Evolutionary conservation across 2,329 filamentous ascomycete species (phyloP).

Genomic region (Fusarium sp.): DNA sequence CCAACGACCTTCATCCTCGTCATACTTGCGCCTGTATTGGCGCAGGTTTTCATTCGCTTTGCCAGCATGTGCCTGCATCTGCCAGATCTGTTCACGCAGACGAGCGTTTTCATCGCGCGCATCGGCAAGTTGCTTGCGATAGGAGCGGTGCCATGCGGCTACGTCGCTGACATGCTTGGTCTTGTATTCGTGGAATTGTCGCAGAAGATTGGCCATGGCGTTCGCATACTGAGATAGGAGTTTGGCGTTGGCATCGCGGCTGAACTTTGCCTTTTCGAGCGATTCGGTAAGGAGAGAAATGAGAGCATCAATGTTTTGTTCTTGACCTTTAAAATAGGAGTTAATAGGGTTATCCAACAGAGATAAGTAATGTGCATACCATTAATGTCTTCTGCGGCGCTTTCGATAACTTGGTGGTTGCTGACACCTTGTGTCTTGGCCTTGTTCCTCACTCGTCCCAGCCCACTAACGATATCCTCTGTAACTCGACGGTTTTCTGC

Average conservation of each 20-base stretch:
- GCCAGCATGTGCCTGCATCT: constrained; percentile 71
- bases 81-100: constrained; percentile 73
- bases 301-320: constrained; percentile 69
- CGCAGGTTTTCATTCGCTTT: constrained; percentile 69
- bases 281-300: constrained; percentile 71
- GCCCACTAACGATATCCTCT: constrained; percentile 72
- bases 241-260: constrained; percentile 69
- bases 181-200: constrained; percentile 75
- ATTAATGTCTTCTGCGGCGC: constrained; percentile 67
- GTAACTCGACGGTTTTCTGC: constrained; percentile 70
- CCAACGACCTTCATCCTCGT: constrained; percentile 67
- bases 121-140: constrained; percentile 73
- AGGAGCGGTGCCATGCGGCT: constrained; percentile 73
- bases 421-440: constrained; percentile 63
- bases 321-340: constrained; percentile 59
- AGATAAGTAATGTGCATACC: constrained; percentile 53
- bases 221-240: constrained; percentile 69
- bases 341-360: background rate
- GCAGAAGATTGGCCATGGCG: constrained; percentile 67
- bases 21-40: constrained; percentile 66
- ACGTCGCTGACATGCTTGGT: constrained; percentile 71
- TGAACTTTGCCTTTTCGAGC: constrained; percentile 70
- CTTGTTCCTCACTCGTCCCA: constrained; percentile 69
- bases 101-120: constrained; percentile 72
- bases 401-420: constrained; percentile 69